These are phyloP conservation scores for Tetrapisispora nanseiensis DNA, from an alignment of 805 yeast genomes.

Conservation along the genomic window DNA sequence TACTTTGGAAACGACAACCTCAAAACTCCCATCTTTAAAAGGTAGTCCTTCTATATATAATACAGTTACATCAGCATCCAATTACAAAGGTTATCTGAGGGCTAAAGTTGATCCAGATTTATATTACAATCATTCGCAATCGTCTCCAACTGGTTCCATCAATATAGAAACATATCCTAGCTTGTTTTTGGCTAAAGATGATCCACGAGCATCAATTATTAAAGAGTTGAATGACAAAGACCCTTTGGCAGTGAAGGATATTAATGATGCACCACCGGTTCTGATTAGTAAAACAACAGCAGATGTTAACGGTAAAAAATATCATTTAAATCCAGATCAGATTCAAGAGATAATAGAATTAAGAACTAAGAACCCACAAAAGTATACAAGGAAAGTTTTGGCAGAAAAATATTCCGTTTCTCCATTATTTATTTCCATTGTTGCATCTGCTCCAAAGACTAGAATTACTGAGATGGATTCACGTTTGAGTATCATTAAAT, in stretches of 20 bases:
- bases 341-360: slow-evolving; percentile 47
- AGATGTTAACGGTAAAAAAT: slow-evolving; percentile 30
- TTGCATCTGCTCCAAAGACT: slow-evolving; percentile 36
- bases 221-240: slow-evolving; percentile 23
- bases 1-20: not conserved
- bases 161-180: slow-evolving; percentile 49
- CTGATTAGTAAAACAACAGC: slow-evolving; percentile 18
- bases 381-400: slow-evolving; percentile 52
- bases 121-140: slow-evolving; percentile 53
- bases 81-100: slow-evolving; percentile 40
- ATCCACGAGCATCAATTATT: slow-evolving; percentile 41
- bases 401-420: slow-evolving; percentile 51
- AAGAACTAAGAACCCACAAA: slow-evolving; percentile 47
- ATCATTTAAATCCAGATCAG: slow-evolving; percentile 48
- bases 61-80: slow-evolving; percentile 52
- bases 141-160: slow-evolving; percentile 43
- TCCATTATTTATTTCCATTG: slow-evolving; percentile 43
- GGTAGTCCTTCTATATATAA: slow-evolving; percentile 36
- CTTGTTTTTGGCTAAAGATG: slow-evolving; percentile 54
- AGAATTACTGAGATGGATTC: slow-evolving; percentile 37
- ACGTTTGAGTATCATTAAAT: slow-evolving; percentile 38
- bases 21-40: slow-evolving; percentile 11
- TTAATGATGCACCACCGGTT: slow-evolving; percentile 36
- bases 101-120: slow-evolving; percentile 46
- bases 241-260: slow-evolving; percentile 13